phyloP scores from a whole-genome alignment of 129 eudicot species.

The Dittrichia graveolens region DNA sequence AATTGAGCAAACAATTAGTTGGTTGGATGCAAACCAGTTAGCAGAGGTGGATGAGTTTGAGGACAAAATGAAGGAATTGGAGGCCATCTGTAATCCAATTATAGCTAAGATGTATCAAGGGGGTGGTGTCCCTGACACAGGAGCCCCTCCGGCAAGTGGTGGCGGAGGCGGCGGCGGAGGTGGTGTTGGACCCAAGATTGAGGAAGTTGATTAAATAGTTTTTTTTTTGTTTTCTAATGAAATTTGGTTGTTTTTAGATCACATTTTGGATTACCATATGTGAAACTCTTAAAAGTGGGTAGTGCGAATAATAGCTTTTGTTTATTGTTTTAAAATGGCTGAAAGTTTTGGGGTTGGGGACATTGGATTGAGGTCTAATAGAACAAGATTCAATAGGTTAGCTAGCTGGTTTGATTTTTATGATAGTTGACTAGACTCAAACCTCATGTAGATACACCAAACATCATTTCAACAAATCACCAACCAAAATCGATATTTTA shows the following conservation, averaged over 20 bases:
- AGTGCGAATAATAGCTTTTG: constrained; percentile 29
- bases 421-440: too few species aligned
- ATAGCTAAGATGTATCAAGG: constrained; percentile 56
- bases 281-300: background rate
- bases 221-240: background rate
- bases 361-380: background rate
- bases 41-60: constrained; percentile 35
- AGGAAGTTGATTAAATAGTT: constrained; percentile 36
- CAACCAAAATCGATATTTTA: too few species aligned
- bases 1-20: constrained; percentile 33
- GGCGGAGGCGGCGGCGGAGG: constrained; percentile 13
- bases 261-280: background rate
- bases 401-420: too few species aligned
- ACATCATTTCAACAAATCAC: too few species aligned
- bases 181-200: constrained; percentile 43
- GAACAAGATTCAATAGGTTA: too few species aligned
- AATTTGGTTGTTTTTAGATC: background rate
- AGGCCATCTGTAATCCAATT: constrained; percentile 36
- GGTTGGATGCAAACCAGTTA: constrained; percentile 37
- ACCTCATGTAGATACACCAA: too few species aligned
- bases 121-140: constrained; percentile 38
- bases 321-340: background rate
- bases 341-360: background rate
- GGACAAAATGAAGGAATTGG: constrained; percentile 38
- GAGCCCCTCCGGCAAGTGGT: constrained; percentile 26